These are phyloP conservation scores for Claviceps arundinis DNA, from an alignment of 2,329 filamentous ascomycete genomes.

Conservation along the genomic window DNA sequence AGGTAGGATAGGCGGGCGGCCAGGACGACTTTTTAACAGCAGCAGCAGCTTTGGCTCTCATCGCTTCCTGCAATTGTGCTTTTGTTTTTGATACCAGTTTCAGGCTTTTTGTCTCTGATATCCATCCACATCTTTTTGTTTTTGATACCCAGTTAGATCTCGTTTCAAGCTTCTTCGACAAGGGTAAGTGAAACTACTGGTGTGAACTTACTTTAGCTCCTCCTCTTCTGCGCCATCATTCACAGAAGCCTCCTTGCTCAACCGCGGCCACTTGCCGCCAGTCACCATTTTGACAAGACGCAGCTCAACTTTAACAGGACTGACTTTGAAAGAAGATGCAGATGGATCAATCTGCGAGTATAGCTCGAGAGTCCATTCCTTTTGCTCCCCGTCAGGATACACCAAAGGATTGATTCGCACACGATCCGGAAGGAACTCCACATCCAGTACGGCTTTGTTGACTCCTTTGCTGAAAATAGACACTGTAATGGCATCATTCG, in stretches of 20 bases:
- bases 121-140: no score
- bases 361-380: constrained; percentile 49
- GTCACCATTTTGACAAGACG: constrained; percentile 51
- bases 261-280: constrained; percentile 55
- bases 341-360: constrained; percentile 50
- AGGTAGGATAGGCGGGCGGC: constrained; percentile 72
- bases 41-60: neutral
- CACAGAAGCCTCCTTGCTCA: constrained; percentile 10
- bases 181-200: neutral
- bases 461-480: constrained; percentile 31
- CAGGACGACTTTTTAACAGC: constrained; percentile 4
- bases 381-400: constrained; percentile 39
- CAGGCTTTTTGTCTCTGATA: no score
- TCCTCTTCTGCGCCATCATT: neutral
- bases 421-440: constrained; percentile 18
- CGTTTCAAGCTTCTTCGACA: no score
- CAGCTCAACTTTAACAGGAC: constrained; percentile 70
- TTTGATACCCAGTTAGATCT: neutral
- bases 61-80: no score
- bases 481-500: constrained; percentile 19
- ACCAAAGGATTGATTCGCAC: constrained; percentile 18
- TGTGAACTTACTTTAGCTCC: neutral
- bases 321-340: constrained; percentile 49
- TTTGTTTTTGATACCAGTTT: neutral
- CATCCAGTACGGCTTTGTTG: constrained; percentile 25